phyloP scores from a whole-genome alignment of 805 yeast species.

The Komagataella phaffii region DNA sequence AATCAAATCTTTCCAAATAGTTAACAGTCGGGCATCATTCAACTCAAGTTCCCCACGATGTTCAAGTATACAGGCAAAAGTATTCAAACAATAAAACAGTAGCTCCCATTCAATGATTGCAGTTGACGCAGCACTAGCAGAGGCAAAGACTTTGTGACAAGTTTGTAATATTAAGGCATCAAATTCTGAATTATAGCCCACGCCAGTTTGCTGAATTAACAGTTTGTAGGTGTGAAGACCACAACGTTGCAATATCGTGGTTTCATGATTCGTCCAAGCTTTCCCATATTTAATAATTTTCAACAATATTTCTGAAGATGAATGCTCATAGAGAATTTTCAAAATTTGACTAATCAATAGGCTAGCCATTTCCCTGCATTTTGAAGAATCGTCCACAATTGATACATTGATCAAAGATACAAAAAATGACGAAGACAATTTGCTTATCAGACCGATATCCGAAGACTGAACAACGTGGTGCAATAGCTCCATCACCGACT shows the following conservation, averaged over 20 bases:
- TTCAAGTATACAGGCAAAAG: slow-evolving; percentile 29
- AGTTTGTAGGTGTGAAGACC: slow-evolving; percentile 63
- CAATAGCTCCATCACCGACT: slow-evolving; percentile 81
- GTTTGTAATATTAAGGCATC: slow-evolving; percentile 22
- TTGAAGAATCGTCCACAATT: slow-evolving; percentile 63
- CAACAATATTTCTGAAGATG: neutral
- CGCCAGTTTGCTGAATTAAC: slow-evolving; percentile 35
- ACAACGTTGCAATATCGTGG: slow-evolving; percentile 43
- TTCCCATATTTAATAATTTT: slow-evolving; percentile 30
- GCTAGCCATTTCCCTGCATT: slow-evolving; percentile 77
- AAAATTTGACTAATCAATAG: slow-evolving; percentile 37
- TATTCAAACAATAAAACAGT: slow-evolving; percentile 51
- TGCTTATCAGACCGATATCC: slow-evolving; percentile 40
- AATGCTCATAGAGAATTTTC: neutral
- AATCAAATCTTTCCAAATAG: slow-evolving; percentile 37
- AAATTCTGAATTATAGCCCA: slow-evolving; percentile 21
- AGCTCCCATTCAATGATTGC: slow-evolving; percentile 53
- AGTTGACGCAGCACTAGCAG: slow-evolving; percentile 22
- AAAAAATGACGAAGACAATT: slow-evolving; percentile 64
- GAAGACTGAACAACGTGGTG: slow-evolving; percentile 58
- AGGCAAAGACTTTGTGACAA: slow-evolving; percentile 15
- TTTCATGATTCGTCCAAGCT: slow-evolving; percentile 23
- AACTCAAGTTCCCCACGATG: slow-evolving; percentile 17
- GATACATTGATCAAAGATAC: slow-evolving; percentile 69
- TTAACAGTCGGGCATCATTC: slow-evolving; percentile 13